Conservation (phyloP, 2,329 filamentous ascomycete species). For the Phialocephala sp. region DNA sequence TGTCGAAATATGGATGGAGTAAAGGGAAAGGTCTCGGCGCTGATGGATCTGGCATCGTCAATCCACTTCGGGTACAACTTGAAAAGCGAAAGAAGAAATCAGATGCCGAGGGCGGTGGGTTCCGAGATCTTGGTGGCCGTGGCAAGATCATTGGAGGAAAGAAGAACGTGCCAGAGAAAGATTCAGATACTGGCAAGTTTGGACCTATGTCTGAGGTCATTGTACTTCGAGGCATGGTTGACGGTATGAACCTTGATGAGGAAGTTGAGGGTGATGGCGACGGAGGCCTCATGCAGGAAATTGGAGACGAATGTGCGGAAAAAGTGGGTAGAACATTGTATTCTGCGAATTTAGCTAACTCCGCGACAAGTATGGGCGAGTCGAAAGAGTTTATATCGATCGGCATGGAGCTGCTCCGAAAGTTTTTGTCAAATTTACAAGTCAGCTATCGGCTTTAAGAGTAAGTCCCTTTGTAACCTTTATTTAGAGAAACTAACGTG, state of each 20-base stretch:
- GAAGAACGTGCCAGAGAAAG: slow-evolving; percentile 51
- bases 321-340: slow-evolving; percentile 57
- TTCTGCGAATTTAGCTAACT: slow-evolving; percentile 13
- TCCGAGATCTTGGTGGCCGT: slow-evolving; percentile 67
- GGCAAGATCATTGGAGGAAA: slow-evolving; percentile 84
- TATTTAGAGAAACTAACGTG: slow-evolving; percentile 27
- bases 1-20: slow-evolving; percentile 93
- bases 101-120: slow-evolving; percentile 80
- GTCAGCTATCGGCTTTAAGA: slow-evolving; percentile 80
- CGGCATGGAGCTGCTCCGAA: slow-evolving; percentile 59
- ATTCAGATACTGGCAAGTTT: slow-evolving; percentile 60
- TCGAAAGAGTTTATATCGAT: slow-evolving; percentile 81
- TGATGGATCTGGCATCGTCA: slow-evolving; percentile 79
- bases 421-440: slow-evolving; percentile 95
- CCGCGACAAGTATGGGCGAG: slow-evolving; percentile 71
- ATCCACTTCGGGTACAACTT: slow-evolving; percentile 82
- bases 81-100: slow-evolving; percentile 82
- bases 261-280: slow-evolving; percentile 71
- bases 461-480: slow-evolving; percentile 56
- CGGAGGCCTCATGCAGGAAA: slow-evolving; percentile 82
- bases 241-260: slow-evolving; percentile 78
- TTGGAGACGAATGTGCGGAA: slow-evolving; percentile 89
- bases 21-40: slow-evolving; percentile 88
- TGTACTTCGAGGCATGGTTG: slow-evolving; percentile 82
- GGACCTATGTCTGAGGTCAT: slow-evolving; percentile 82